These are phyloP conservation scores for Aspergillus jensenii DNA, from an alignment of 2,329 filamentous ascomycete genomes.

Conservation along the genomic window DNA sequence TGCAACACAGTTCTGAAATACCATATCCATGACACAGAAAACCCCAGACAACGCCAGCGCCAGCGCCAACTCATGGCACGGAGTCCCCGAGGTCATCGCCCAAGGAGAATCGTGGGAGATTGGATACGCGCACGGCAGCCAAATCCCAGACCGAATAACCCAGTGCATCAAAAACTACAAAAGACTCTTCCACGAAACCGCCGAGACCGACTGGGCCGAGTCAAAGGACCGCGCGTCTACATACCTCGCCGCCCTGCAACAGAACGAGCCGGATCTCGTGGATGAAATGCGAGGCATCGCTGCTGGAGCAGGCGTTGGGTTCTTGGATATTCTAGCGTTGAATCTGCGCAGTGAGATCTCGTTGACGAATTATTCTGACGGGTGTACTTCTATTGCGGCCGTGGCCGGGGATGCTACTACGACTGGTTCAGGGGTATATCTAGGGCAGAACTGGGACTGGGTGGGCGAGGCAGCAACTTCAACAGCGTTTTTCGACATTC, in stretches of 20 bases:
- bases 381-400: background rate
- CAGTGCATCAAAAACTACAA: background rate
- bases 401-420: no score
- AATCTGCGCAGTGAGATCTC: background rate
- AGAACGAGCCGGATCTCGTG: background rate
- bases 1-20: no score
- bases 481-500: background rate
- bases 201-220: background rate
- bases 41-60: no score
- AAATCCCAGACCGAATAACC: background rate
- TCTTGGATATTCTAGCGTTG: background rate
- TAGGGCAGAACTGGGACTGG: constrained; percentile 1
- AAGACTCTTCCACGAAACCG: background rate
- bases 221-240: background rate
- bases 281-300: background rate
- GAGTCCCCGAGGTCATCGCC: background rate
- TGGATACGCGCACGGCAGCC: background rate
- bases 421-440: background rate
- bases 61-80: no score
- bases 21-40: no score
- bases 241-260: background rate
- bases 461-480: background rate
- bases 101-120: background rate
- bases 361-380: background rate
- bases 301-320: background rate